phyloP scores from a whole-genome alignment of 371 early-diverging fungal species.

The Massospora cicadina region DNA sequence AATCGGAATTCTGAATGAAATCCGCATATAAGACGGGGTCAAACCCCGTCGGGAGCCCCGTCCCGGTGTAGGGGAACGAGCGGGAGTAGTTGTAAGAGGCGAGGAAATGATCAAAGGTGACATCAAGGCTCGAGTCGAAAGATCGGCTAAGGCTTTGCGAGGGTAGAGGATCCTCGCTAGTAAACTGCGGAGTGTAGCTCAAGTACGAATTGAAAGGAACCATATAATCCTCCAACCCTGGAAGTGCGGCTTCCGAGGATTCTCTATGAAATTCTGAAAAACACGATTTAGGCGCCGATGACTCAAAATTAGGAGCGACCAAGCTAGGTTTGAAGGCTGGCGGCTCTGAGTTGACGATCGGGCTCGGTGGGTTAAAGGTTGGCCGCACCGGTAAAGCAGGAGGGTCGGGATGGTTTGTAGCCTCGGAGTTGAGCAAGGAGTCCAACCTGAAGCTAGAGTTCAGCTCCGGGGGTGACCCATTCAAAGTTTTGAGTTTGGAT shows the following conservation, averaged over 20 bases:
- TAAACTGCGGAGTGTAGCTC: not conserved
- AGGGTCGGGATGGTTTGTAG: not conserved
- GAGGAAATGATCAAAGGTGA: not conserved
- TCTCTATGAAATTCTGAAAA: no score
- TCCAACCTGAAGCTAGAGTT: not conserved
- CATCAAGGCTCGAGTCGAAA: not conserved
- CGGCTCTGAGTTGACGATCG: not conserved
- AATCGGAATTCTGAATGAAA: not conserved
- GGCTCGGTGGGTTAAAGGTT: no score
- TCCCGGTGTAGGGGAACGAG: not conserved
- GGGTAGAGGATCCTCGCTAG: not conserved
- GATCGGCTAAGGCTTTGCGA: not conserved
- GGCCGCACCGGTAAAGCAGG: not conserved
- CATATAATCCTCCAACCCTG: not conserved
- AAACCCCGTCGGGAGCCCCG: not conserved
- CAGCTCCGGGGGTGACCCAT: not conserved
- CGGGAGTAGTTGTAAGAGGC: not conserved
- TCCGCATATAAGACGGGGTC: constrained; percentile 6
- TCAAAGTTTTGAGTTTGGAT: not conserved
- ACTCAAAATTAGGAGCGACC: no score
- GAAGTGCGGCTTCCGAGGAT: not conserved
- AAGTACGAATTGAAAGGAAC: not conserved
- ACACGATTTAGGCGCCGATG: no score
- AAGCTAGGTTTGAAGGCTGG: not conserved
- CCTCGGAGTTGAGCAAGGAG: not conserved